A percentile compares a stretch with the other conserved stretches of the same genome.
Evolutionary conservation across 257 asterid genomes (phyloP).

Genomic region (Thymus mandschuricus): DNA sequence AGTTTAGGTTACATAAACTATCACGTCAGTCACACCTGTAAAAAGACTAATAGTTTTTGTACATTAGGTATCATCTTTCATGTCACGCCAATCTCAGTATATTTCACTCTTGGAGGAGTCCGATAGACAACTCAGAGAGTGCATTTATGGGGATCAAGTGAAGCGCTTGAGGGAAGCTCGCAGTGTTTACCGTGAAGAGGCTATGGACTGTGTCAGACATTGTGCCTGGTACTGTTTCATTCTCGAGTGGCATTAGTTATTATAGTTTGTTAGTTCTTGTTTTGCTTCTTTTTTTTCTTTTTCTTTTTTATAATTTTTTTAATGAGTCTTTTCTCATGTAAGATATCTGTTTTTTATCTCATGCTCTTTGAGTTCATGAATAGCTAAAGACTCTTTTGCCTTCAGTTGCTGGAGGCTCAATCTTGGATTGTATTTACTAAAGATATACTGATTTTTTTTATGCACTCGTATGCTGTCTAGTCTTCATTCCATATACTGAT

Average conservation of each 20-base stretch:
- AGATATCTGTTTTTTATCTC: conserved; percentile 18
- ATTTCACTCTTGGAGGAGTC: conserved; percentile 82
- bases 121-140: conserved; percentile 84
- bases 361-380: conserved; percentile 7
- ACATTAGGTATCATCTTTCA: conserved; percentile 78
- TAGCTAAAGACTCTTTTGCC: conserved; percentile 10
- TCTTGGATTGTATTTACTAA: conserved; percentile 2
- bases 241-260: neutral
- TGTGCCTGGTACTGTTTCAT: conserved; percentile 76
- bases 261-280: neutral
- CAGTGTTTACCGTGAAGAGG: conserved; percentile 76
- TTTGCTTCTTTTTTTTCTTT: neutral
- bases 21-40: neutral
- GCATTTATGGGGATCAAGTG: conserved; percentile 64
- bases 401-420: neutral
- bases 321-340: neutral
- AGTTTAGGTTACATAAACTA: conserved; percentile 13
- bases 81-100: conserved; percentile 82
- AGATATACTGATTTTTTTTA: conserved; percentile 6
- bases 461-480: conserved; percentile 3
- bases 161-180: conserved; percentile 93
- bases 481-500: neutral
- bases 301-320: neutral
- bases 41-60: conserved; percentile 1
- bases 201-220: conserved; percentile 91